Evolutionary conservation across 345 rosid genomes (phyloP).

Genomic region (Trapa incisa): DNA sequence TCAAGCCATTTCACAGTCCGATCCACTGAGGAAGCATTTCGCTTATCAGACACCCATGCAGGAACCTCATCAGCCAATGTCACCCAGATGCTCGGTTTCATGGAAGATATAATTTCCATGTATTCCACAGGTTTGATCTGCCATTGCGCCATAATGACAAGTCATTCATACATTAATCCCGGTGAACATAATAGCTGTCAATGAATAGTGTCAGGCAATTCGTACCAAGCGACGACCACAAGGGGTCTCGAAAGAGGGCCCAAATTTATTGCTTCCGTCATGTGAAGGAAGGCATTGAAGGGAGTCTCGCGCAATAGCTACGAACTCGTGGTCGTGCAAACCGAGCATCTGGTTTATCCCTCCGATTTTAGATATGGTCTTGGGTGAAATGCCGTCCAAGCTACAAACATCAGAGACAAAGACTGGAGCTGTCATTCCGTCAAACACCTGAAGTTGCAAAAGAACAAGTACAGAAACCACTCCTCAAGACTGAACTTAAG

Average conservation of each 20-base stretch:
- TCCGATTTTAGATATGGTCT: constrained; percentile 44
- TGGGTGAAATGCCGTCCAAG: constrained; percentile 36
- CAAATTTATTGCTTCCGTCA: constrained; percentile 31
- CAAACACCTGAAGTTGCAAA: neutral
- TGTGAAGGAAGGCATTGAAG: constrained; percentile 55
- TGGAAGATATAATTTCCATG: constrained; percentile 49
- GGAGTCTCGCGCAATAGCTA: constrained; percentile 54
- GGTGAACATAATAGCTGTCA: neutral
- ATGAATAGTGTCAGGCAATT: neutral
- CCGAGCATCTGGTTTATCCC: constrained; percentile 48
- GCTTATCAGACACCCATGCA: constrained; percentile 48
- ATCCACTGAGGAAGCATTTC: constrained; percentile 51
- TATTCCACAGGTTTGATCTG: constrained; percentile 55
- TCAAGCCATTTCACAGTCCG: constrained; percentile 70
- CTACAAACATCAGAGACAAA: constrained; percentile 14
- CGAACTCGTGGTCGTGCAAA: constrained; percentile 35
- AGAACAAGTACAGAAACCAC: neutral
- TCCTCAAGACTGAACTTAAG: neutral
- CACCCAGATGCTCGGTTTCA: constrained; percentile 51
- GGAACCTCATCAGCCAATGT: constrained; percentile 76
- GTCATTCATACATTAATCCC: neutral
- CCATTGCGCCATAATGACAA: constrained; percentile 4
- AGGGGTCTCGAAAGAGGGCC: constrained; percentile 68
- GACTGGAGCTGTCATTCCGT: neutral
- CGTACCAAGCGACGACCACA: constrained; percentile 51